Conservation (phyloP, 495 filamentous ascomycete genomes). For the Trichoderma orchidacearum region DNA sequence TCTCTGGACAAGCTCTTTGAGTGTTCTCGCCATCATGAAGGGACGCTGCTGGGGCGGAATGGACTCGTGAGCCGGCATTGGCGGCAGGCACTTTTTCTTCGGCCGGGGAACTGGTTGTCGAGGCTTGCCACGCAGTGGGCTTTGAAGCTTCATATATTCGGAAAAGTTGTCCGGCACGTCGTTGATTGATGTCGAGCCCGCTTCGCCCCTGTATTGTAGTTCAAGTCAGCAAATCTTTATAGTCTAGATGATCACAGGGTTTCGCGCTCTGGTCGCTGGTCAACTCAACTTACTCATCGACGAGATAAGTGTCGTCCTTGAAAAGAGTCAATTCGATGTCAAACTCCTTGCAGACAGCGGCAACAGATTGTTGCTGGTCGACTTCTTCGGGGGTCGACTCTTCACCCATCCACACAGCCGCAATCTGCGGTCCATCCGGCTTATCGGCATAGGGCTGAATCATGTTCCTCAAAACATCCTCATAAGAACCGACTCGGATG, state of each 20-base stretch:
- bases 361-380: conserved; percentile 40
- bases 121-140: conserved; percentile 48
- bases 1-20: conserved; percentile 31
- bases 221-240: no score
- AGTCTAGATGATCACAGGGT: no score
- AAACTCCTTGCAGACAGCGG: conserved; percentile 26
- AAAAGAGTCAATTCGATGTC: conserved; percentile 44
- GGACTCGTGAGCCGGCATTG: conserved; percentile 25
- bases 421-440: conserved; percentile 26
- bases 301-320: conserved; percentile 59
- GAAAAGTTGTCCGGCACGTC: conserved; percentile 59
- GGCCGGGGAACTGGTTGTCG: conserved; percentile 32
- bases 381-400: conserved; percentile 55
- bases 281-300: conserved; percentile 54
- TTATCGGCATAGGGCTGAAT: conserved; percentile 27
- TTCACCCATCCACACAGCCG: conserved; percentile 52
- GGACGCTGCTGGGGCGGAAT: conserved; percentile 43
- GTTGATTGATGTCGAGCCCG: conserved; percentile 36
- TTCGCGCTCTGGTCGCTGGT: no score
- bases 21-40: conserved; percentile 42
- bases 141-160: conserved; percentile 48
- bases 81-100: conserved; percentile 28
- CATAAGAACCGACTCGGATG: conserved; percentile 45
- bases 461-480: conserved; percentile 37
- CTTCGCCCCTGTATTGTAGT: no score